Base-by-base conservation (phyloP, 176 grass and related monocot species). In the Rhynchospora breviuscula region DNA sequence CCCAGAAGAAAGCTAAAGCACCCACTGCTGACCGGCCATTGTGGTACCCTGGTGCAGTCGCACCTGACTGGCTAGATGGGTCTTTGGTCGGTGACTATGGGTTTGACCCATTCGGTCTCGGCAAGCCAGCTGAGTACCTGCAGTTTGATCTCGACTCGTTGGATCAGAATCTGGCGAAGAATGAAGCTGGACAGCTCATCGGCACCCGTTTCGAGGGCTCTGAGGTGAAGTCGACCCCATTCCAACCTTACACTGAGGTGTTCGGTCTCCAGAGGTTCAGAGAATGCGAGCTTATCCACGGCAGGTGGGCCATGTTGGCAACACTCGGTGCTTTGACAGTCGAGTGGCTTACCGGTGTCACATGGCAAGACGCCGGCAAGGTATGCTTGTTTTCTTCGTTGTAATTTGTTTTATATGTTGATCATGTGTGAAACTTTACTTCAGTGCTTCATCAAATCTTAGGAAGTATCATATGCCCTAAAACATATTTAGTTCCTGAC, bases 321-420 rank as follows among this genome's bases (percentile, higher is more conserved):
- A 98, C 96, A 60, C 96, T 98, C 69, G 96, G 96, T 23, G 96
- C 96, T 67, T 86, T 98, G 66, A 18, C 89, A 66, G 96, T 98
- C 70, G 96, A 98, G 88, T 87, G 92, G 91, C 92, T 98, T 88
- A 98, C 96, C 33, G 96, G 96, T 29, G 92, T 98, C 91, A 91
- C 96, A 26, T 98, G 96, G 96, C 96, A 98, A 84, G 96, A 98
- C n/a, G 96, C 96, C 45, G 96, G 96, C 29, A 98, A 98, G 96
- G 96, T 98, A 85, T 23, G 3, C 7, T 54, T 21, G 6, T 75
- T 52, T 75, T 75, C 10, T 75, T 63, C 44, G 53, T 63, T 18
- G 8, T 33, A 31, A 66, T 66, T 14, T 12, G 53, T 63, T 11
- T 29, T 59, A 80, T 80, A 19, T 57, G 29, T 13, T 60, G 6